phyloP scores from a whole-genome alignment of 2,329 filamentous ascomycete species.

The Nemania abortiva region DNA sequence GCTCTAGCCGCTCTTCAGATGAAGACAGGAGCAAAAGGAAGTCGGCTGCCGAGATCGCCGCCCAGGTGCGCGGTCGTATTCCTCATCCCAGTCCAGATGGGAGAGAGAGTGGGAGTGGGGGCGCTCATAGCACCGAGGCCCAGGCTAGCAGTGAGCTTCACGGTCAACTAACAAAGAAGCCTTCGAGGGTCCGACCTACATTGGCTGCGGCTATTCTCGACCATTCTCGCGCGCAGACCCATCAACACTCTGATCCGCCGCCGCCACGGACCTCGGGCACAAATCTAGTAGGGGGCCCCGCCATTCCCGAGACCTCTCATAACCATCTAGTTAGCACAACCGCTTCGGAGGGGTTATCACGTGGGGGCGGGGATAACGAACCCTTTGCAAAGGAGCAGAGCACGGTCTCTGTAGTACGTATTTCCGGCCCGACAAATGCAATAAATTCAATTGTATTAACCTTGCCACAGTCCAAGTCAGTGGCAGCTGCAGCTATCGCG shows the following conservation, averaged over 20 bases:
- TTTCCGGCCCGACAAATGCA: neutral
- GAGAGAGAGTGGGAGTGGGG: conserved; percentile 49
- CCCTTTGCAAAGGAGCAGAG: conserved; percentile 25
- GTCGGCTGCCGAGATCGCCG: conserved; percentile 67
- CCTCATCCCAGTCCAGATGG: conserved; percentile 48
- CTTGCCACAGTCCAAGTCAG: conserved; percentile 44
- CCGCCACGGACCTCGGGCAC: conserved; percentile 45
- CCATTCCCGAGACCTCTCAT: conserved; percentile 68
- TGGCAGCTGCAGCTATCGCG: conserved; percentile 47
- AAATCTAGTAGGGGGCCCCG: conserved; percentile 66
- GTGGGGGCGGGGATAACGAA: neutral
- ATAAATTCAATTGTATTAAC: conserved; percentile 22
- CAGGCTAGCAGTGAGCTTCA: conserved; percentile 43
- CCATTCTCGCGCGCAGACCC: conserved; percentile 52
- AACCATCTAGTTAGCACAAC: conserved; percentile 45
- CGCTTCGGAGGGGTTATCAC: conserved; percentile 8
- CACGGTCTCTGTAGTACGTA: conserved; percentile 30
- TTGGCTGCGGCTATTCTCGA: conserved; percentile 63
- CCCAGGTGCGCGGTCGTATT: conserved; percentile 65
- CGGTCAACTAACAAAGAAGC: conserved; percentile 39
- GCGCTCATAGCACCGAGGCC: conserved; percentile 50
- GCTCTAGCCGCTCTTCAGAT: conserved; percentile 72
- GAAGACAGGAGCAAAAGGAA: conserved; percentile 72
- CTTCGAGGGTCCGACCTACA: conserved; percentile 20
- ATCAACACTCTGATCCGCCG: conserved; percentile 42